Conservation (phyloP, 169 alveolate species). For the Besnoitia besnoiti region DNA sequence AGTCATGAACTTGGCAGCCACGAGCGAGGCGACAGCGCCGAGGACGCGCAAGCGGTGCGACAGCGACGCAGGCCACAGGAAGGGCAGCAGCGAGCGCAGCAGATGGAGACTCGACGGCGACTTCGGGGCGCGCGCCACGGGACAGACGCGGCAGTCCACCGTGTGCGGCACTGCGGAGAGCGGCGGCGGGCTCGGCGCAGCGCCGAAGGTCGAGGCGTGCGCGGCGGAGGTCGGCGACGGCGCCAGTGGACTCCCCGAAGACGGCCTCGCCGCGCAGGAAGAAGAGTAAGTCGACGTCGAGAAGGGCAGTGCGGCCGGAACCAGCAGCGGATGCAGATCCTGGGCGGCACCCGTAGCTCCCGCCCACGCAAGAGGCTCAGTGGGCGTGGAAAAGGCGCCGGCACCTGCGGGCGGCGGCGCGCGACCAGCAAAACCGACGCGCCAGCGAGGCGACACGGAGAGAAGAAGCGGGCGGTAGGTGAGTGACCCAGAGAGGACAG, state of each 20-base stretch:
- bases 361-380: background rate
- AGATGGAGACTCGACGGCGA: background rate
- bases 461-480: too few species aligned
- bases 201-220: background rate
- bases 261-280: background rate
- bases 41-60: conserved; percentile 39
- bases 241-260: background rate
- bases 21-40: conserved; percentile 39
- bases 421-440: too few species aligned
- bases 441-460: too few species aligned
- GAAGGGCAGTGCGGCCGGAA: background rate
- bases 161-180: background rate
- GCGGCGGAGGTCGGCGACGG: background rate
- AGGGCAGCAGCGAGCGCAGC: conserved; percentile 40
- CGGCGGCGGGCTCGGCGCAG: background rate
- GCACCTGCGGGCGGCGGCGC: too few species aligned
- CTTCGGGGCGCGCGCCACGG: conserved; percentile 1
- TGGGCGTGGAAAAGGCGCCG: background rate
- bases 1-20: conserved; percentile 74
- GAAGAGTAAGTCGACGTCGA: background rate
- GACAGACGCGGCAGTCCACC: background rate
- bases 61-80: conserved; percentile 63
- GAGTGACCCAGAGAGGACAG: too few species aligned
- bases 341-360: too few species aligned
- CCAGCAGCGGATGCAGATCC: conserved; percentile 33